Evolutionary conservation across 257 asterid genomes (phyloP), one percentile per base, ranked within the genome.

Genomic region (Gardenia jasminoides): DNA sequence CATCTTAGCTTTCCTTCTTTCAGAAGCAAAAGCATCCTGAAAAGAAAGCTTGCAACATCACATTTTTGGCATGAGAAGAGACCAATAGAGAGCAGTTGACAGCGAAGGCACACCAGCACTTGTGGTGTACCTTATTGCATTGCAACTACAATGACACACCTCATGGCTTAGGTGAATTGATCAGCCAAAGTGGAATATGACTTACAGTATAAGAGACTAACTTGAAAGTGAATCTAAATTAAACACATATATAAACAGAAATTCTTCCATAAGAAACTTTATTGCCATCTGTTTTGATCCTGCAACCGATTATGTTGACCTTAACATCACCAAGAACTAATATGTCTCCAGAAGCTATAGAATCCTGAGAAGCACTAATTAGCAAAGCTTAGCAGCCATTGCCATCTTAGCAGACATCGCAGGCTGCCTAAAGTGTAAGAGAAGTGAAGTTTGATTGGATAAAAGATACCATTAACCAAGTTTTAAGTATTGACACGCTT

Each of bases 1-100:
- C 99, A 96, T 96, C 92, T 96, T 96, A 50, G 98, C 98, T 86
- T 92, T 96, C 85, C 99, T 91, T 88, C 98, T 91, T 91, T 93
- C 99, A 81, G 99, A 88, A 59, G 92, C 97, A 87, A 93, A 94
- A 59, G 97, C 94, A 87, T 94, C 98, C 99, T 96, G 88, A 61
- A 44, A 79, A 52, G 54, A 28, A 33, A 67, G 10, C 3, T 68
- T 31, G 58, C 3, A 82, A 67, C 9, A 56, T 62, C 30, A 58
- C 58, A 44, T 54, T 56, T 52, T 12, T 54, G 46, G 46, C 7
- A 50, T 43, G 11, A 52, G 22, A 58, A 1, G 24, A 20, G 19
- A 70, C 33, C 8, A 44, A 71, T 67, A 7, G 4, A 58, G 72
- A 71, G 13, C 24, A 62, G 12, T 43, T 26, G 8, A 61, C 12